Evolutionary conservation across 1,139 yeast species (phyloP).

Genomic region (Eremothecium sinecaudum): DNA sequence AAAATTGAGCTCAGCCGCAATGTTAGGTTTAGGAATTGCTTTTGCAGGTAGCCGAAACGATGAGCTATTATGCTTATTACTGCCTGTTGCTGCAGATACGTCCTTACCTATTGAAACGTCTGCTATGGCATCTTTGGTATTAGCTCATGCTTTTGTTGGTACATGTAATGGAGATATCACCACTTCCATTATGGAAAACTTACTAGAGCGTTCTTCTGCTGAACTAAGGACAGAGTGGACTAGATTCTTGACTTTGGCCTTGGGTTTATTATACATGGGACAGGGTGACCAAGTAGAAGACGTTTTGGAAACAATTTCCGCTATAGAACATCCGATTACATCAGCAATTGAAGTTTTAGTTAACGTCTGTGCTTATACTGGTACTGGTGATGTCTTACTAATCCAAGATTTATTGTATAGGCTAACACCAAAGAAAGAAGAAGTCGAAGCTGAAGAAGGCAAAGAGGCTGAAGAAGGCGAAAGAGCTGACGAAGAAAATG

Average conservation of each 20-base stretch:
- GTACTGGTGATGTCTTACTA: slow-evolving; percentile 94
- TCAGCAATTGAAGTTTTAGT: slow-evolving; percentile 84
- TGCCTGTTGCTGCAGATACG: slow-evolving; percentile 82
- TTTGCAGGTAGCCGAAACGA: slow-evolving; percentile 91
- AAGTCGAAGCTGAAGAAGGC: slow-evolving; percentile 38
- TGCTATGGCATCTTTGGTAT: slow-evolving; percentile 78
- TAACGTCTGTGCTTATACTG: slow-evolving; percentile 91
- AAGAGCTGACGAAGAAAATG: slow-evolving; percentile 15
- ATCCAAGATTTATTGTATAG: slow-evolving; percentile 85
- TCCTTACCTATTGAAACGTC: slow-evolving; percentile 69
- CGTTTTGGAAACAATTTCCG: slow-evolving; percentile 87
- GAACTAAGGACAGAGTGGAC: slow-evolving; percentile 83
- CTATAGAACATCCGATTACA: slow-evolving; percentile 90
- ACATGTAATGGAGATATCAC: slow-evolving; percentile 93
- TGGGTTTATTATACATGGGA: slow-evolving; percentile 88
- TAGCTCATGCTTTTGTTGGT: slow-evolving; percentile 93
- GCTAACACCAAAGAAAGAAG: slow-evolving; percentile 56
- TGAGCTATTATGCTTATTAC: slow-evolving; percentile 64
- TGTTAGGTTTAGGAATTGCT: slow-evolving; percentile 86
- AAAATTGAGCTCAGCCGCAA: slow-evolving; percentile 66
- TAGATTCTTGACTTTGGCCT: slow-evolving; percentile 82
- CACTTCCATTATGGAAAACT: slow-evolving; percentile 78
- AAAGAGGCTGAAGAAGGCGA: slow-evolving; percentile 39
- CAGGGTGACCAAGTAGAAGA: slow-evolving; percentile 93
- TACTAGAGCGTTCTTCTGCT: slow-evolving; percentile 70